These are phyloP conservation scores for Asclepias syriaca DNA, from an alignment of 257 asterid genomes.

Conservation along the genomic window DNA sequence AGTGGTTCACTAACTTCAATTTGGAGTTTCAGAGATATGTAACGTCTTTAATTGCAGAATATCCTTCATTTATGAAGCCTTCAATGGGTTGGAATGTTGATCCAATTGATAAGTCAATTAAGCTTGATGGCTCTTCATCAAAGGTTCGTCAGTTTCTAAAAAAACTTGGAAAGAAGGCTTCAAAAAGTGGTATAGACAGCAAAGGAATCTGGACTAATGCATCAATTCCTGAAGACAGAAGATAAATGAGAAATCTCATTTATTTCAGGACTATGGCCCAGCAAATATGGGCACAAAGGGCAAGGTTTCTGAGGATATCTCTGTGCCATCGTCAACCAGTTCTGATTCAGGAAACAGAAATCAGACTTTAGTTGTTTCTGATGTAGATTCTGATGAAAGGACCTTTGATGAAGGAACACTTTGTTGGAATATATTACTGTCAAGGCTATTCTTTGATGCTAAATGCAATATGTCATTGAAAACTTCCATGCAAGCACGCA, in stretches of 20 bases:
- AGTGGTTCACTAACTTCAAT: slow-evolving; percentile 58
- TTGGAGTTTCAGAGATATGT: slow-evolving; percentile 65
- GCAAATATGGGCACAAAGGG: slow-evolving; percentile 32
- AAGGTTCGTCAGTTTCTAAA: slow-evolving; percentile 84
- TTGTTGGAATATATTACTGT: slow-evolving; percentile 69
- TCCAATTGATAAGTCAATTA: slow-evolving; percentile 48
- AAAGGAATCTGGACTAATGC: slow-evolving; percentile 38
- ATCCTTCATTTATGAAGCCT: slow-evolving; percentile 81
- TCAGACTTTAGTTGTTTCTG: slow-evolving; percentile 40
- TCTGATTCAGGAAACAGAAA: slow-evolving; percentile 32
- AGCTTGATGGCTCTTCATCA: slow-evolving; percentile 70
- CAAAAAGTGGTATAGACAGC: slow-evolving; percentile 57
- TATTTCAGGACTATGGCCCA: slow-evolving; percentile 44
- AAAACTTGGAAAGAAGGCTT: slow-evolving; percentile 63
- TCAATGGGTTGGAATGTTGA: slow-evolving; percentile 39
- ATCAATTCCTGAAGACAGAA: slow-evolving; percentile 52
- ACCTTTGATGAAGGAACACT: slow-evolving; percentile 65
- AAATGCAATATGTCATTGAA: slow-evolving; percentile 52
- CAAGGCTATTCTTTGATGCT: slow-evolving; percentile 85
- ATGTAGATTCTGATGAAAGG: slow-evolving; percentile 48
- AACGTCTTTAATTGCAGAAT: slow-evolving; percentile 60
- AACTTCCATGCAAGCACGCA: slow-evolving; percentile 48
- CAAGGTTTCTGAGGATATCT: slow-evolving; percentile 38
- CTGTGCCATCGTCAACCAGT: slow-evolving; percentile 35
- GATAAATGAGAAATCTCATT: slow-evolving; percentile 34